Conservation (phyloP, 768 basidiomycete genomes). For the Myochromella boudieri region DNA sequence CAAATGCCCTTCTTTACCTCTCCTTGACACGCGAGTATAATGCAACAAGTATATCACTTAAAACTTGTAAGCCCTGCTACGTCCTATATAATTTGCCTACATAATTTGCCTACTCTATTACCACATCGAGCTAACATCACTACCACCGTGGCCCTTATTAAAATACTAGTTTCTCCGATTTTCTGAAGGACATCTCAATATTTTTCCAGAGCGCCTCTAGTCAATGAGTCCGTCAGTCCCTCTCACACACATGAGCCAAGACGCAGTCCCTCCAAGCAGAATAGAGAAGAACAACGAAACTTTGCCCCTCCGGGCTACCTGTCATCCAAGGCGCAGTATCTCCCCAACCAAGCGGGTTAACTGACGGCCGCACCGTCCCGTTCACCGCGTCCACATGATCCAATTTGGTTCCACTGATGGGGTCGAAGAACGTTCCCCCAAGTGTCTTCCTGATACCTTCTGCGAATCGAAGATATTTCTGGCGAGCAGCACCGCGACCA, state of each 20-base stretch:
- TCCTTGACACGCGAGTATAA: too few relatives aligned
- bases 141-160: too few relatives aligned
- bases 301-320: conserved; percentile 40
- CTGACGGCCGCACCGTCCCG: conserved; percentile 34
- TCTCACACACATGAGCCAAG: not conserved
- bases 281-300: conserved; percentile 37
- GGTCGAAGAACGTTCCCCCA: conserved; percentile 16
- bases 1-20: too few relatives aligned
- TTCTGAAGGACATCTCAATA: too few relatives aligned
- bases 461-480: conserved; percentile 34
- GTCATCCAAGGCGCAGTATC: conserved; percentile 30
- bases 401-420: conserved; percentile 9
- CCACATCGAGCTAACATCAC: too few relatives aligned
- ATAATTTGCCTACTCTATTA: too few relatives aligned
- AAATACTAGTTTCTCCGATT: too few relatives aligned
- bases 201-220: too few relatives aligned
- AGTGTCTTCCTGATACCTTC: conserved; percentile 29
- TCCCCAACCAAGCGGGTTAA: conserved; percentile 35
- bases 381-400: conserved; percentile 25
- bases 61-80: too few relatives aligned
- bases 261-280: conserved; percentile 41
- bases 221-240: conserved; percentile 1
- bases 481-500: not conserved
- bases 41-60: too few relatives aligned
- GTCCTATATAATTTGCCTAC: too few relatives aligned